Evolutionary conservation across 768 basidiomycete species (phyloP), one percentile per base, ranked within the genome.

Genomic region (Calocybe gangraenosa): DNA sequence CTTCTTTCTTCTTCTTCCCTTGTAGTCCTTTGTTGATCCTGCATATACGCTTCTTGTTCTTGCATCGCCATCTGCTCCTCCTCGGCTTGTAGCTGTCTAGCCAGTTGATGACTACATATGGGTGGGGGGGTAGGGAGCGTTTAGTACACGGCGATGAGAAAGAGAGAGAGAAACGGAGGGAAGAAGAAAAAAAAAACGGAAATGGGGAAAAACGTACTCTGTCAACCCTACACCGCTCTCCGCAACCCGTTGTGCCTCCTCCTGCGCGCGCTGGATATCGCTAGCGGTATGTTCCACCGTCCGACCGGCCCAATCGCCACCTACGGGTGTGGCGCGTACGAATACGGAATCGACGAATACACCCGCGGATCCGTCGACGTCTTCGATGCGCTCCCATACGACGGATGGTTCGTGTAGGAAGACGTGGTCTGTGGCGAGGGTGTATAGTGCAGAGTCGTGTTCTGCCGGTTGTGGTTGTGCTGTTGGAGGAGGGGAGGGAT

Each of bases 331-430:
- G 7, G 85, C 68, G 9, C 61, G 50, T 28, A 74, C 61, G 47
- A 95, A 86, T 37, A 79, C 66, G 0, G 80, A 76, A 58, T 93
- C 91, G 17, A 87, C 87, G 56, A 92, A 95, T 4, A 77, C 76
- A 22, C 86, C 80, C 51, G 72, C 82, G 2, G 79, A 74, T 1
- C 90, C 90, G 48, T 95, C 92, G 22, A 93, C 75, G 56, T 95
- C 93, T 54, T 88, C 89, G 21, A 96, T 66, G 15, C 84, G 79
- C 64, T 96, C 93, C 93, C 93, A 96, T 2, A 93, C 85, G 19
- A 95, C 79, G 14, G 79, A 79, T 0, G 81, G 70, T 59, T 95
- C 92, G 46, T 78, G 62, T 2, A 83, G 65, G 61, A 96, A 92
- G 14, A 82, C 79, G 32, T 87, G 74, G 61, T 96, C 93, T 0